phyloP scores from a whole-genome alignment of 306 rosid species.

The Ochetophila trinervis region DNA sequence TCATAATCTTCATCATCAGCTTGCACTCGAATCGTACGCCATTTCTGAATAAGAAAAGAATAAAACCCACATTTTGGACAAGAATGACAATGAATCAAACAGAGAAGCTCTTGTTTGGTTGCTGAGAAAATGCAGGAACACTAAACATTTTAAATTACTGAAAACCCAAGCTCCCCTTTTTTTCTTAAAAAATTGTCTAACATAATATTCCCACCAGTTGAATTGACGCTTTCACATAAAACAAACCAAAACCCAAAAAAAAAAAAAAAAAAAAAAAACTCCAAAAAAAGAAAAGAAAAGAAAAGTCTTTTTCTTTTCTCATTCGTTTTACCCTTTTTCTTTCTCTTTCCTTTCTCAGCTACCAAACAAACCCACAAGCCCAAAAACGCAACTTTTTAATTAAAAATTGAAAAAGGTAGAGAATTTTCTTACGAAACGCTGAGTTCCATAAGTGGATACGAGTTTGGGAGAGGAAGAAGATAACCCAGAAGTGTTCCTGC shows the following conservation, averaged over 20 bases:
- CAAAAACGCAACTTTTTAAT: constrained; percentile 1
- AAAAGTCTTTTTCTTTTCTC: background rate
- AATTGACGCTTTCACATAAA: background rate
- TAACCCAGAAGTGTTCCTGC: constrained; percentile 23
- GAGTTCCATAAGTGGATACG: constrained; percentile 24
- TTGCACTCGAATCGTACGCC: constrained; percentile 45
- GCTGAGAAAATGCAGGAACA: background rate
- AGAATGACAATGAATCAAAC: background rate
- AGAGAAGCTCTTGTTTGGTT: background rate
- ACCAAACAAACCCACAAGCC: background rate
- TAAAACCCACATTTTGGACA: constrained; percentile 7
- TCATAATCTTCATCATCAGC: constrained; percentile 67
- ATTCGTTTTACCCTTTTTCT: background rate
- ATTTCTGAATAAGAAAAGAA: constrained; percentile 23
- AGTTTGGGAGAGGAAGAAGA: constrained; percentile 42
- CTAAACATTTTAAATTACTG: background rate
- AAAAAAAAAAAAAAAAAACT: background rate
- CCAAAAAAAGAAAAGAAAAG: background rate
- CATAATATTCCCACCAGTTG: background rate
- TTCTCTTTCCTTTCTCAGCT: background rate
- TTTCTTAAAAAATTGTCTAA: background rate
- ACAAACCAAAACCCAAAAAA: background rate
- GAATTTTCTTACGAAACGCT: constrained; percentile 35
- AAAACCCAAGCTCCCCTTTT: background rate
- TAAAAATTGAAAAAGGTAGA: background rate